Evolutionary conservation across 1,139 yeast species (phyloP), one percentile per base, ranked within the genome.

Genomic region (Hemisphaericaspora xylanilytica): DNA sequence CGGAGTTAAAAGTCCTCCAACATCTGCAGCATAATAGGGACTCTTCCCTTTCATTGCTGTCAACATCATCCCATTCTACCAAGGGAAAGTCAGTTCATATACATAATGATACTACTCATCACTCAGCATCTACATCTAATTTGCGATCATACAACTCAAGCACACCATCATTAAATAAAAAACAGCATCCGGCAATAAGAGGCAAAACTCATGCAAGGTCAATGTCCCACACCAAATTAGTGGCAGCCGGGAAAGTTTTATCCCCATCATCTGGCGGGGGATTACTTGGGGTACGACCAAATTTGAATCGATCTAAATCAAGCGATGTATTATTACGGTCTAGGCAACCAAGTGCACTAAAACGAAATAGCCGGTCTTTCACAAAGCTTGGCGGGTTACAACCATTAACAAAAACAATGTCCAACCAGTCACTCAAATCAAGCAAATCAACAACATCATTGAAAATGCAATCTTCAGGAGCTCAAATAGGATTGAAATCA

Each of bases 251-350:
- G 5, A 53, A 49, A 38, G 57, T 58, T 33, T 43, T 56, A 21
- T 43, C 52, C 2, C 35, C 52, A 8, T 45, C 45, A 9, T 33
- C 49, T 2, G 40, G 48, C 1, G 20, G 10, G 32, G 9, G 34
- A 17, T 3, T 6, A 3, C 12, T 26, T 20, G 37, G 15, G 3
- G 21, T 46, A 4, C 46, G 74, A 31, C 76, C 75, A 5, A 47
- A 57, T 20, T 53, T 71, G 39, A 62, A 57, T 45, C 51, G 75
- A 37, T 69, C 75, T 10, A 70, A 69, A 43, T 68, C 75, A 3
- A 63, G 75, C 3, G 77, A 71, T 44, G 73, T 70, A 0, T 58
- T 70, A 28, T 46, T 59, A 6, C 55, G 59, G 36, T 47, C 56
- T 17, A 41, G 54, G 11, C 50, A 50, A 36, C 46, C 50, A 16